Conservation (phyloP, 225 moss, liverwort and hornwort species). For the Bryoerythrophyllum caledonicum region DNA sequence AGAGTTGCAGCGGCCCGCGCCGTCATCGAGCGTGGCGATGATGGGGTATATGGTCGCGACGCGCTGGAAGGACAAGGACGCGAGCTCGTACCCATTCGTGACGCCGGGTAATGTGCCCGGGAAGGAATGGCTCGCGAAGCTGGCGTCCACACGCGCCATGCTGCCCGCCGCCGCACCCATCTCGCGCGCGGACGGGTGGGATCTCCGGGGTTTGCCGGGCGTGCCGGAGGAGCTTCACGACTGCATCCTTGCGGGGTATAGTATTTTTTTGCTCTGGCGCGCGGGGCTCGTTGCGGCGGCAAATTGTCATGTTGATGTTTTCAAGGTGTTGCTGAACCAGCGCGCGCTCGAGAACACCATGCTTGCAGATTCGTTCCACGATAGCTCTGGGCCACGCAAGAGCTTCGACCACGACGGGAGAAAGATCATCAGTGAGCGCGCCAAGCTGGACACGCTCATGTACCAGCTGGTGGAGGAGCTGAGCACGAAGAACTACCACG, state of each 20-base stretch:
- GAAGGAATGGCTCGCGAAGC: constrained; percentile 42
- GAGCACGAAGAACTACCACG: constrained; percentile 46
- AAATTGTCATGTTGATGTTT: constrained; percentile 44
- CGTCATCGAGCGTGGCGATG: constrained; percentile 37
- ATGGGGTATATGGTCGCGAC: constrained; percentile 46
- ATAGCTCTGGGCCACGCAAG: not conserved
- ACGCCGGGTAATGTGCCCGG: constrained; percentile 26
- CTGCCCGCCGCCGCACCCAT: constrained; percentile 31
- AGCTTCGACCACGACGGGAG: constrained; percentile 20
- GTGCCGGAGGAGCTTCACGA: constrained; percentile 30
- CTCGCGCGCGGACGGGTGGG: constrained; percentile 29
- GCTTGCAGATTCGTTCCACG: constrained; percentile 51
- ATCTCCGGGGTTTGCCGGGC: constrained; percentile 29
- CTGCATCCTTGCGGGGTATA: constrained; percentile 45
- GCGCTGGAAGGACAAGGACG: constrained; percentile 34
- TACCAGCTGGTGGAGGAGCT: constrained; percentile 51
- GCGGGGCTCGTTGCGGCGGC: constrained; percentile 36
- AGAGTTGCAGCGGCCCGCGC: constrained; percentile 42
- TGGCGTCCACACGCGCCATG: constrained; percentile 37
- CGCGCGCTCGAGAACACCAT: constrained; percentile 44
- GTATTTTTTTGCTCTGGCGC: constrained; percentile 41
- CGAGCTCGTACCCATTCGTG: constrained; percentile 36
- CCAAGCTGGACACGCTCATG: constrained; percentile 45
- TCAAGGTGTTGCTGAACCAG: constrained; percentile 44
- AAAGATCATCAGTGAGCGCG: constrained; percentile 36